A percentile compares a stretch with the other conserved stretches of the same genome.
Conservation (phyloP, 371 early-diverging fungal genomes). For the Mucor indicus region DNA sequence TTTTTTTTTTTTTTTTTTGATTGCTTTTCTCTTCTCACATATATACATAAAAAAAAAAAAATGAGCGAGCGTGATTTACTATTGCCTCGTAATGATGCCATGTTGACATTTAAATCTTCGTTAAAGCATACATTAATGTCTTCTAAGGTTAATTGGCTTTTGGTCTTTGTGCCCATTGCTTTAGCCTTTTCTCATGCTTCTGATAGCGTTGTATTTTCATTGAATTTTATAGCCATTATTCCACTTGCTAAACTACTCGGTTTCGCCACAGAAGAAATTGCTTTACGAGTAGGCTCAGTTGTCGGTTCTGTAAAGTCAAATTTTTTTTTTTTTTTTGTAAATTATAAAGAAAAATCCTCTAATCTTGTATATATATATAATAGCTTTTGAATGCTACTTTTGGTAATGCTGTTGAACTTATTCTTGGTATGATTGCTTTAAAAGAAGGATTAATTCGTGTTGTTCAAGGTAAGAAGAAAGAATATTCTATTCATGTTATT, state of each 20-base stretch:
- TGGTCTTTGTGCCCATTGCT: conserved; percentile 82
- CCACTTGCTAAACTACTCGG: conserved; percentile 79
- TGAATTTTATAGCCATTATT: conserved; percentile 93
- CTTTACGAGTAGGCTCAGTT: conserved; percentile 34
- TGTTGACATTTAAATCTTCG: conserved; percentile 37
- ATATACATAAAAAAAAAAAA: conserved; percentile 6
- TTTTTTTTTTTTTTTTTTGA: too few species aligned
- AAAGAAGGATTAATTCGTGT: conserved; percentile 74
- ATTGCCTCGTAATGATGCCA: conserved; percentile 11
- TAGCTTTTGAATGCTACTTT: conserved; percentile 43
- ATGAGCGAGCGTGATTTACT: conserved; percentile 34
- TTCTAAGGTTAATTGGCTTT: conserved; percentile 63
- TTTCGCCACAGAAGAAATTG: conserved; percentile 47
- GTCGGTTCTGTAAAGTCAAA: conserved; percentile 28
- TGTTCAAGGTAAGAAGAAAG: conserved; percentile 74
- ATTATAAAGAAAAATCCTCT: background rate
- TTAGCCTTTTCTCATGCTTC: conserved; percentile 47
- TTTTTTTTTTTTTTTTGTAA: too few species aligned
- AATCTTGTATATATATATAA: background rate
- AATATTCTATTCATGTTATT: background rate
- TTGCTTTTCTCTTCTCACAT: too few species aligned
- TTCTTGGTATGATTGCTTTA: conserved; percentile 83
- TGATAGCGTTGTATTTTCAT: conserved; percentile 62
- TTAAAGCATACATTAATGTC: conserved; percentile 27
- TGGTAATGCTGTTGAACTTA: conserved; percentile 84